phyloP scores from a whole-genome alignment of 1,139 yeast species.

The Zhuliangozyma parablackwelliae region DNA sequence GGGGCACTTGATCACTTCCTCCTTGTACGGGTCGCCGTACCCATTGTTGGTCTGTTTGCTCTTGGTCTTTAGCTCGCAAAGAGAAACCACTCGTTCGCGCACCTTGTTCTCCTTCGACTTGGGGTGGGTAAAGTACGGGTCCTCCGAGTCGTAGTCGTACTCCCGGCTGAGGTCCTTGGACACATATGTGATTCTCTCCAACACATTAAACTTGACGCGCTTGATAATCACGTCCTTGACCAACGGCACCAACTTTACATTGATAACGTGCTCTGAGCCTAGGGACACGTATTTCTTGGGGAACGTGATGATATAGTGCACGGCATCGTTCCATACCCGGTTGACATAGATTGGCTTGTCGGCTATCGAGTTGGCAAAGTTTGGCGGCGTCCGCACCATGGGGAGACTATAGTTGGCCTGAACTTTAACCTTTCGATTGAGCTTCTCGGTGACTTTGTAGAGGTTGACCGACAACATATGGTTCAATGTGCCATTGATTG shows the following conservation, averaged over 20 bases:
- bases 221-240: slow-evolving; percentile 65
- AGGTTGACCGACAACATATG: slow-evolving; percentile 33
- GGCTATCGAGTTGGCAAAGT: slow-evolving; percentile 65
- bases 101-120: slow-evolving; percentile 19
- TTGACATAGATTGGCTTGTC: slow-evolving; percentile 82
- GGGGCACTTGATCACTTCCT: slow-evolving; percentile 54
- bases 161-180: slow-evolving; percentile 53
- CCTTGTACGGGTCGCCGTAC: slow-evolving; percentile 41
- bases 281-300: slow-evolving; percentile 73
- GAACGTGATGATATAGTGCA: slow-evolving; percentile 73
- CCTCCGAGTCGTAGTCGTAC: slow-evolving; percentile 53
- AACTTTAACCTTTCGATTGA: slow-evolving; percentile 29
- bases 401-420: slow-evolving; percentile 38
- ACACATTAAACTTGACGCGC: slow-evolving; percentile 64
- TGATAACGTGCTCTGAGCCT: slow-evolving; percentile 57
- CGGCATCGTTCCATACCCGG: slow-evolving; percentile 75
- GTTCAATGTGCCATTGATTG: slow-evolving; percentile 47
- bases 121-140: slow-evolving; percentile 28
- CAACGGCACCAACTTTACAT: slow-evolving; percentile 69
- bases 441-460: slow-evolving; percentile 31
- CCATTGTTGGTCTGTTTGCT: slow-evolving; percentile 28
- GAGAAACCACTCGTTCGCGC: slow-evolving; percentile 52
- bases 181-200: slow-evolving; percentile 68
- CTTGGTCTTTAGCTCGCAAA: slow-evolving; percentile 61
- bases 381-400: slow-evolving; percentile 75